Conservation (phyloP, 208 protist species). For the Leishmania mexicana region DNA sequence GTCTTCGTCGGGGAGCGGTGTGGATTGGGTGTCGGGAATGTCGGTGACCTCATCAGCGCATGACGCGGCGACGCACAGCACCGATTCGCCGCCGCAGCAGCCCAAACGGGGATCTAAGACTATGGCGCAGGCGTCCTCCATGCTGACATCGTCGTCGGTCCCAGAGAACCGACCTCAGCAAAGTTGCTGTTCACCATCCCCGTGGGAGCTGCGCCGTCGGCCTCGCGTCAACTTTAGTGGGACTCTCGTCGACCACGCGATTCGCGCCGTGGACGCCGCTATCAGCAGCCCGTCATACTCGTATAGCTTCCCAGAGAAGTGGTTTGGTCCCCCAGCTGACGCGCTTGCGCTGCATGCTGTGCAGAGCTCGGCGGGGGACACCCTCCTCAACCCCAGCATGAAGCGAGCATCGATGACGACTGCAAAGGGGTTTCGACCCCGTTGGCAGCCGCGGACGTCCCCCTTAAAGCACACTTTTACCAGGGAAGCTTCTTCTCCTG, state of each 20-base stretch:
- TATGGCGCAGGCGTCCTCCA: not conserved
- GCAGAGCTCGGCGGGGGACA: not conserved
- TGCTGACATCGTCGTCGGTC: not conserved
- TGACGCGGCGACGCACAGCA: not conserved
- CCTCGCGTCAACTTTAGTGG: too few species aligned
- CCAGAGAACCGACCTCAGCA: not conserved
- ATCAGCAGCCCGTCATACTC: not conserved
- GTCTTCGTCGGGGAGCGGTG: not conserved
- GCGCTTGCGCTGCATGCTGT: not conserved
- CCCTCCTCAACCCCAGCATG: not conserved
- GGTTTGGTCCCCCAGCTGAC: not conserved
- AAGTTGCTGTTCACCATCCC: not conserved
- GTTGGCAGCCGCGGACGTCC: not conserved
- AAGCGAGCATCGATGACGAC: not conserved
- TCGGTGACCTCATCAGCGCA: not conserved
- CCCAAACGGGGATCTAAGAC: not conserved
- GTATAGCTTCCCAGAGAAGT: conserved; percentile 3
- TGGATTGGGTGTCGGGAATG: not conserved
- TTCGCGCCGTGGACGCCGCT: not conserved
- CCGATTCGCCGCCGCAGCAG: not conserved
- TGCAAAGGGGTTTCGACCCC: conserved; percentile 5
- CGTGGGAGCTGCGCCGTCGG: not conserved
- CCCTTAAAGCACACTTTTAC: not conserved
- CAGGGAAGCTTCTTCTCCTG: not conserved
- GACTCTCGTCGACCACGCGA: not conserved